phyloP scores from a whole-genome alignment of 163 green algal genomes.

The Scenedesmus sp. region DNA sequence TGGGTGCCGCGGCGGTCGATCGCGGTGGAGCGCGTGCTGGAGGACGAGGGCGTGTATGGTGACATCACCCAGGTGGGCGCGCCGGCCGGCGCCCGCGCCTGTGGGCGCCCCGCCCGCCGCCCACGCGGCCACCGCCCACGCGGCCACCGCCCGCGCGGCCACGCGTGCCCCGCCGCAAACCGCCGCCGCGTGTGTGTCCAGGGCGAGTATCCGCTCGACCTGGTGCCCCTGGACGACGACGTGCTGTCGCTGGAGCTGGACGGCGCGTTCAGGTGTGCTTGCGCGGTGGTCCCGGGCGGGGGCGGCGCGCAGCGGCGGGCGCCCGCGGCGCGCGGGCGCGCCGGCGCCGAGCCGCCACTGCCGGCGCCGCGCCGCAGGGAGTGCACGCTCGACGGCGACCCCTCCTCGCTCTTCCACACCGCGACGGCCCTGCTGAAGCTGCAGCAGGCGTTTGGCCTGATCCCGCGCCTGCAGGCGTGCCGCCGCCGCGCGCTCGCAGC shows the following conservation, averaged over 20 bases:
- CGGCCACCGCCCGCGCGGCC: too few species aligned
- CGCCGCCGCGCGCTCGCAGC: not conserved
- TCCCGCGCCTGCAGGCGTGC: slow-evolving; percentile 59
- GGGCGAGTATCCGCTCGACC: slow-evolving; percentile 72
- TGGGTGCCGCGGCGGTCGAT: slow-evolving; percentile 65
- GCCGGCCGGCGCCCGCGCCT: too few species aligned
- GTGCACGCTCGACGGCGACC: slow-evolving; percentile 77
- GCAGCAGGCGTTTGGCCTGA: slow-evolving; percentile 73
- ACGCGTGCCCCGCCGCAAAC: not conserved
- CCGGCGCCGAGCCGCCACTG: too few species aligned
- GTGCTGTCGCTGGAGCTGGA: slow-evolving; percentile 88
- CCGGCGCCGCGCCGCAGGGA: slow-evolving; percentile 28
- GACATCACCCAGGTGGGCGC: slow-evolving; percentile 60
- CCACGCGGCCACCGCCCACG: too few species aligned
- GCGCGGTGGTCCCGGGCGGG: too few species aligned
- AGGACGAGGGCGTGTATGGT: slow-evolving; percentile 81
- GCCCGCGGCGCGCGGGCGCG: too few species aligned
- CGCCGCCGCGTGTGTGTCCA: not conserved
- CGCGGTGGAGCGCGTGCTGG: slow-evolving; percentile 73
- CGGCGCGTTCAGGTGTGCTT: slow-evolving; percentile 50
- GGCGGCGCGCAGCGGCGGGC: too few species aligned
- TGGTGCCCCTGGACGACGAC: slow-evolving; percentile 89
- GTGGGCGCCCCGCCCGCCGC: too few species aligned
- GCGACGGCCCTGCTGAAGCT: slow-evolving; percentile 77
- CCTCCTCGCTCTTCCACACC: slow-evolving; percentile 68